Base-by-base conservation (phyloP, 2,329 filamentous ascomycete species). In the Xylaria sp. region DNA sequence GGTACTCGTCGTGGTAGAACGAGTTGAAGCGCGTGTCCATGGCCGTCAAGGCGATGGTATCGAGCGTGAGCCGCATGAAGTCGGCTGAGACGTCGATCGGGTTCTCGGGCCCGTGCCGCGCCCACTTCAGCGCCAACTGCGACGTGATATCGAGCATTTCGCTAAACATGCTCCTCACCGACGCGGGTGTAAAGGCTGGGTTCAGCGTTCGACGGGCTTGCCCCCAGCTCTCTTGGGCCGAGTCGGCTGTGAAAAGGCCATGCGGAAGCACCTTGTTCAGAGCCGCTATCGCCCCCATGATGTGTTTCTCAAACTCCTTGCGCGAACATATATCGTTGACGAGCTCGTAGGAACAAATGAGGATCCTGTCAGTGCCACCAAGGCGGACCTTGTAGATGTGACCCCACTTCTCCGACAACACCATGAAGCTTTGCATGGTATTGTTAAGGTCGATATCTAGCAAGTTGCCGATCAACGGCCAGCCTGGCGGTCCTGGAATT, bases 91-190 rank as follows among this genome's bases (percentile, higher is more conserved):
- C 43, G 21, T 65, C 48, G 15, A 65, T 59, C 7, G 23, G 25
- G 23, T 33, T 11, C n/a, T 57, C 56, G 3, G 54, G 49, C 8
- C 59, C 63, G 19, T 54, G 52, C 4, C 63, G 51, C 6, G 59
- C 59, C 63, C 63, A 65, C 41, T 60, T 62, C 33, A 65, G 38
- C 21, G 47, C 51, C 40, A 65, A 13, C 40, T 62, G 59, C 4
- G 63, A 60, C 19, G 48, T 53, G 11, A 62, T 60, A n/a, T 65
- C 63, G 21, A 60, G 51, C 63, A 62, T 65, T 11, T 65, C 63
- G 13, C 27, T 33, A 47, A 66, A 62, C 61, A 62, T 62, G 35
- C 62, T 56, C 40, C 29, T 48, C 11, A 63, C 23, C 3, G 60
- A 44, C 7, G 31, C 33, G 4, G 61, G 43, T 6, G 54, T 52